A percentile compares a stretch with the other conserved stretches of the same genome.
phyloP scores from a whole-genome alignment of 345 rosid genomes.

The Arabidopsis suecica region DNA sequence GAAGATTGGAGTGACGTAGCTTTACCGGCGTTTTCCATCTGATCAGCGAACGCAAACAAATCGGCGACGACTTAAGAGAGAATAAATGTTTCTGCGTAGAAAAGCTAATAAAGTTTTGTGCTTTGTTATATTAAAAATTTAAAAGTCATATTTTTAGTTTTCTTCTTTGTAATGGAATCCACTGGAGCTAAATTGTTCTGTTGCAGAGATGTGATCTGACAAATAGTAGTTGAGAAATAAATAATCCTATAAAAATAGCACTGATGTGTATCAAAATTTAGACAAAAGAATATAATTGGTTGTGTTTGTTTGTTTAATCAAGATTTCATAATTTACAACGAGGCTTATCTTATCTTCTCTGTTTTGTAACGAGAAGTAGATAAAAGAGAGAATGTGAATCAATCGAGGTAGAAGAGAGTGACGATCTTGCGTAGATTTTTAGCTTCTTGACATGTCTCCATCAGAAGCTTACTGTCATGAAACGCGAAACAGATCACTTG shows the following conservation, averaged over 20 bases:
- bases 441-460: conserved; percentile 98
- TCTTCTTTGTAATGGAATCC: too few species aligned
- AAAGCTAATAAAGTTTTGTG: background rate
- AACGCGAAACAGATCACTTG: conserved; percentile 98
- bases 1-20: background rate
- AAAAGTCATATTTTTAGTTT: too few species aligned
- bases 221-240: conserved; percentile 26
- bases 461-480: conserved; percentile 88
- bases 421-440: conserved; percentile 88
- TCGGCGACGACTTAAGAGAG: background rate
- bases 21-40: conserved; percentile 31
- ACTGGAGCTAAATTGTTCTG: too few species aligned
- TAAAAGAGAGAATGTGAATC: conserved; percentile 32
- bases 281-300: conserved; percentile 34
- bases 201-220: background rate
- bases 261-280: conserved; percentile 26
- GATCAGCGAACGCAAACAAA: conserved; percentile 7
- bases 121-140: too few species aligned
- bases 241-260: background rate
- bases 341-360: conserved; percentile 18
- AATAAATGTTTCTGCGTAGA: background rate
- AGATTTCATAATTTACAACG: conserved; percentile 35
- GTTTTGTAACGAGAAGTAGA: background rate
- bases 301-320: conserved; percentile 20
- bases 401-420: conserved; percentile 92